These are phyloP conservation scores for Macrophomina tecta DNA, from an alignment of 2,329 filamentous ascomycete genomes.

Conservation along the genomic window DNA sequence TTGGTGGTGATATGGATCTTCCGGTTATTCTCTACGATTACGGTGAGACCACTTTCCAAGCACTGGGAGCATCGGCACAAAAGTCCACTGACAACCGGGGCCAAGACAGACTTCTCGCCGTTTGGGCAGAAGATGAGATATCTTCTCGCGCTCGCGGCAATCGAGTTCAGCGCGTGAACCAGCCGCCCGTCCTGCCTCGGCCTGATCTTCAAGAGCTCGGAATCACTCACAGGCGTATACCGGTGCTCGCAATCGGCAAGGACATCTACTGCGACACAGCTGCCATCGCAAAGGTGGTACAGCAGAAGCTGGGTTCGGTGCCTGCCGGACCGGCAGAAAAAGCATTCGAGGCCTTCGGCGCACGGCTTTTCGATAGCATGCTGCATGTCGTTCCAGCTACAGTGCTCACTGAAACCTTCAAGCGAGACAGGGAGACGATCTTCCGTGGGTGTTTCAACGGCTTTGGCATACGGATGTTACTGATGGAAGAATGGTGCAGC, in stretches of 20 bases:
- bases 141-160: not conserved
- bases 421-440: conserved; percentile 13
- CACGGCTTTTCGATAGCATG: conserved; percentile 3
- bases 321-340: conserved; percentile 31
- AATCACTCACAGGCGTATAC: conserved; percentile 26
- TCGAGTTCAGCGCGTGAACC: not conserved
- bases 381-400: not conserved
- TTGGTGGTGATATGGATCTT: not conserved
- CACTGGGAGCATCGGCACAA: too few relatives aligned
- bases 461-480: not conserved
- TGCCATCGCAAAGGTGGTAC: conserved; percentile 3
- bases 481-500: not conserved
- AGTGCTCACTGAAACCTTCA: not conserved
- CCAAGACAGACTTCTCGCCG: conserved; percentile 24
- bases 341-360: conserved; percentile 13
- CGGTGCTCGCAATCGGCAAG: conserved; percentile 27
- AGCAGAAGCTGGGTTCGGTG: conserved; percentile 24
- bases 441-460: not conserved
- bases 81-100: too few relatives aligned
- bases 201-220: conserved; percentile 36
- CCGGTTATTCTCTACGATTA: not conserved
- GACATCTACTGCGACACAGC: conserved; percentile 27
- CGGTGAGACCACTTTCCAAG: not conserved
- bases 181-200: conserved; percentile 39
- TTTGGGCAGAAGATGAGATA: conserved; percentile 18